These are phyloP conservation scores for Spongiforma sp. DNA, from an alignment of 1,284 basidiomycete species.

Conservation along the genomic window DNA sequence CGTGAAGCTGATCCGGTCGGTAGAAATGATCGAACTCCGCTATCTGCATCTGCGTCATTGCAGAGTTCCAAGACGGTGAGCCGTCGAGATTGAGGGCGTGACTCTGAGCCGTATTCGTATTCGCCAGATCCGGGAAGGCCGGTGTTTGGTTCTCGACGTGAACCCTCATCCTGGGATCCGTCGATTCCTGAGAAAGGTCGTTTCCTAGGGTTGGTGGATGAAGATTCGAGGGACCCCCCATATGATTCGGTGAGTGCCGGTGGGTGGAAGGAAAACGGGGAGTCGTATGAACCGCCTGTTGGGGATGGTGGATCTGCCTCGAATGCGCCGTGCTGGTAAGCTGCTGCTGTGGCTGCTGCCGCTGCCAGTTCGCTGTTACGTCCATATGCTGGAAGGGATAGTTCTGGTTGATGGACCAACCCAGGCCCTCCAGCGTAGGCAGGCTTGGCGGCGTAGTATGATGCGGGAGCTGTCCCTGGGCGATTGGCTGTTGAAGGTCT, in stretches of 20 bases:
- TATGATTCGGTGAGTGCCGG: slow-evolving; percentile 54
- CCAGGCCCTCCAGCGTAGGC: slow-evolving; percentile 53
- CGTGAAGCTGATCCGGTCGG: slow-evolving; percentile 44
- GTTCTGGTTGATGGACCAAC: slow-evolving; percentile 52
- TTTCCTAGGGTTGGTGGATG: slow-evolving; percentile 58
- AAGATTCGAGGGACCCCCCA: slow-evolving; percentile 35
- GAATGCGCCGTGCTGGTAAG: slow-evolving; percentile 35
- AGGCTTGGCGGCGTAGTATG: slow-evolving; percentile 54
- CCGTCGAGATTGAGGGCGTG: slow-evolving; percentile 74
- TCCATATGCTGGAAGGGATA: slow-evolving; percentile 49
- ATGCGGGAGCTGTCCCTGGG: slow-evolving; percentile 67
- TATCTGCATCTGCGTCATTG: slow-evolving; percentile 60
- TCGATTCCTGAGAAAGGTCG: slow-evolving; percentile 65
- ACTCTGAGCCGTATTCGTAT: slow-evolving; percentile 69
- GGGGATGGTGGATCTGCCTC: slow-evolving; percentile 38
- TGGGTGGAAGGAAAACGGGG: slow-evolving; percentile 83
- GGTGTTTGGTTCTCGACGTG: slow-evolving; percentile 40
- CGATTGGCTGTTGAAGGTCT: slow-evolving; percentile 54
- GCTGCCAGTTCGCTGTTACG: slow-evolving; percentile 39
- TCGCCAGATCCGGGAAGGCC: slow-evolving; percentile 37
- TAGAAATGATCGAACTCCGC: slow-evolving; percentile 45
- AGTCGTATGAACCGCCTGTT: slow-evolving; percentile 46
- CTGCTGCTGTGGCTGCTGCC: slow-evolving; percentile 32
- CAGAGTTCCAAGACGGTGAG: slow-evolving; percentile 86
- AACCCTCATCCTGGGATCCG: slow-evolving; percentile 51